Base-by-base conservation (phyloP, 371 early-diverging fungal species). In the Mucor piriformis region DNA sequence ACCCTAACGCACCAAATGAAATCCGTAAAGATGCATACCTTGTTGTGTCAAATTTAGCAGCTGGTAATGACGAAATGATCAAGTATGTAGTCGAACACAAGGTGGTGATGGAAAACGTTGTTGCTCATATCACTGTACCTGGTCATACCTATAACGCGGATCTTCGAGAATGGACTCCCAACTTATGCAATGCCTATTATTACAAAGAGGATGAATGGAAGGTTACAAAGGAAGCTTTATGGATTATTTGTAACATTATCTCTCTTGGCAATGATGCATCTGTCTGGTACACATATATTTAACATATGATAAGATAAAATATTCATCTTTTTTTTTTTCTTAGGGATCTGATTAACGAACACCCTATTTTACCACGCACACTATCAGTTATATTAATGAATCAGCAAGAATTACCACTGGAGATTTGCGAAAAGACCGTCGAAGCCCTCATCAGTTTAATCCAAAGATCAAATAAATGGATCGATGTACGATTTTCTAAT, bases 211-310 rank as follows among this genome's bases (percentile, higher is more conserved):
- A 70, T 32, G 85, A 83, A 48, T 85, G 85, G 85, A 81, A 78
- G 21, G 71, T 83, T 4, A 74, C 80, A 11, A 75, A 68, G 7
- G 85, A 85, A 48, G 77, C 83, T 0, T 56, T 81, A 0, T 83
- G 82, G 83, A 79, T 80, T 38, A 53, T 83, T 7, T 79, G 80
- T 54, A 85, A 85, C 44, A 61, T 83, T 4, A 74, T 81, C 7
- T 77, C 78, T 40, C 63, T 76, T 8, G 73, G 78, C 10, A 72
- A 63, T 29, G 67, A 70, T 44, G 46, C 70, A 2, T 42, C 56
- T 18, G 53, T 79, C 33, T 49, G 59, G 74, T 74, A 72, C 29
- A 33, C 18, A 6, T 25, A 34, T 18, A 15, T 15, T 20, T 4
- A 20, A 18, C 3, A 32, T 16, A 38, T 37, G n/a, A n/a, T n/a